A percentile compares a stretch with the other conserved stretches of the same genome.
Conservation (phyloP, 2,329 filamentous ascomycete genomes). For the Cladophialophora bantiana region DNA sequence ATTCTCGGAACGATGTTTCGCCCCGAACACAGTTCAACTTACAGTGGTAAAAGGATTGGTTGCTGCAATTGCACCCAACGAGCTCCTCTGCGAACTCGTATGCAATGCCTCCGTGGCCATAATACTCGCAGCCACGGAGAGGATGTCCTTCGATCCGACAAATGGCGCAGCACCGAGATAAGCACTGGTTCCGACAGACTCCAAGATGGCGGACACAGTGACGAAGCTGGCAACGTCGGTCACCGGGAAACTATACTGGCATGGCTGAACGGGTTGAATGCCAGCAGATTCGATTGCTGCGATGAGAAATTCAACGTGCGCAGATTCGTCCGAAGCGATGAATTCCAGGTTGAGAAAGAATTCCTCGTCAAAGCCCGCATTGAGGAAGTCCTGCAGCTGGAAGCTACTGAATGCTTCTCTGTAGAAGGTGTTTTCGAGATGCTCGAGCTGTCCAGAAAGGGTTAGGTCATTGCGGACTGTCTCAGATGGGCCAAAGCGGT, state of each 20-base stretch:
- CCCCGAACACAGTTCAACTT: neutral
- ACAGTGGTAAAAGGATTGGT: conserved; percentile 72
- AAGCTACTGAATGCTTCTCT: conserved; percentile 73
- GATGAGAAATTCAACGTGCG: conserved; percentile 67
- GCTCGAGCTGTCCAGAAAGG: conserved; percentile 60
- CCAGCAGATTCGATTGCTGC: conserved; percentile 68
- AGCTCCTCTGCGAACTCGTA: conserved; percentile 73
- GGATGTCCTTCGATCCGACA: conserved; percentile 64
- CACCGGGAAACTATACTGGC: conserved; percentile 75
- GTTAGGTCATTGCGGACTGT: conserved; percentile 6
- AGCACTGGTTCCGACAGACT: conserved; percentile 56
- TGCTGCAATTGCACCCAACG: conserved; percentile 64
- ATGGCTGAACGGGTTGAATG: conserved; percentile 70
- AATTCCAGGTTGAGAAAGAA: conserved; percentile 67
- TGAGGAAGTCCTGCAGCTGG: conserved; percentile 68
- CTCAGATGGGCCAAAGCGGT: neutral
- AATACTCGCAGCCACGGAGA: conserved; percentile 72
- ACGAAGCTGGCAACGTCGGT: conserved; percentile 64
- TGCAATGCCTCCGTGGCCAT: conserved; percentile 73
- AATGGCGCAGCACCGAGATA: conserved; percentile 74
- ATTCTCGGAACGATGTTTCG: neutral
- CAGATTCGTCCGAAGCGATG: conserved; percentile 68
- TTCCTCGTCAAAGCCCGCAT: conserved; percentile 63
- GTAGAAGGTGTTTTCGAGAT: conserved; percentile 77
- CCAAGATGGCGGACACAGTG: conserved; percentile 71